Base-by-base conservation (phyloP, 192 early-diverging fungal species). In the Backusella sp. region DNA sequence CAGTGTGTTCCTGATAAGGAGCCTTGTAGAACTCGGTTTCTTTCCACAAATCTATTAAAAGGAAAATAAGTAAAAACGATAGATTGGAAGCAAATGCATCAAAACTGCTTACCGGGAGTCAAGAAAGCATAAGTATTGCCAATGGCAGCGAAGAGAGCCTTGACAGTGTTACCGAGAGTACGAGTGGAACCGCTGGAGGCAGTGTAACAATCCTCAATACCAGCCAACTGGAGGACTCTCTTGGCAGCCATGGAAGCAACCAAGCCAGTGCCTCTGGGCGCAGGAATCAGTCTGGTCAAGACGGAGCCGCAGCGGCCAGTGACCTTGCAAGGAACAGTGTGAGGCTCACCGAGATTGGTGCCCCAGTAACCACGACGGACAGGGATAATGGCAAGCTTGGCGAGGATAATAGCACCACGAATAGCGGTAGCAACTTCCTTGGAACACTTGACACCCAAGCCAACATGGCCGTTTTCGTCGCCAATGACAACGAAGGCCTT, bases 401-500 rank as follows among this genome's bases (percentile, higher is more conserved):
- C 97, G 76, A 99, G 92, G 87, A 97, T 95, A 83, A 99, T 97
- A 86, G 95, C 97, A 84, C 97, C 97, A 80, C 96, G 96, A 82
- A 99, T 99, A 72, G 97, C 94, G 74, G 94, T 95, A 85, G 97
- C 97, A 52, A 99, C 97, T 88, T 99, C 97, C 94, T 97, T 99
- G 86, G 97, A 96, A 92, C 97, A 99, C 94, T 99, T 99, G 88
- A 99, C 97, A 85, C 97, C 97, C 66, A 99, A 91, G 93, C 97
- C 97, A 86, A 97, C 96, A 90, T 99, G 97, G 74, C 97, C 97
- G 86, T 97, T 88, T 73, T 83, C 87, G 90, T 99, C 97, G 86
- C 97, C 97, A 83, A 99, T 95, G 86, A 97, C 94, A 78, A 99
- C 97, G 83, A 97, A 99, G 79, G 97, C 97, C 96, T 99, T 99